Evolutionary conservation across 371 early-diverging fungal species (phyloP), one percentile per base, ranked within the genome.

Genomic region (Mycotypha africana): DNA sequence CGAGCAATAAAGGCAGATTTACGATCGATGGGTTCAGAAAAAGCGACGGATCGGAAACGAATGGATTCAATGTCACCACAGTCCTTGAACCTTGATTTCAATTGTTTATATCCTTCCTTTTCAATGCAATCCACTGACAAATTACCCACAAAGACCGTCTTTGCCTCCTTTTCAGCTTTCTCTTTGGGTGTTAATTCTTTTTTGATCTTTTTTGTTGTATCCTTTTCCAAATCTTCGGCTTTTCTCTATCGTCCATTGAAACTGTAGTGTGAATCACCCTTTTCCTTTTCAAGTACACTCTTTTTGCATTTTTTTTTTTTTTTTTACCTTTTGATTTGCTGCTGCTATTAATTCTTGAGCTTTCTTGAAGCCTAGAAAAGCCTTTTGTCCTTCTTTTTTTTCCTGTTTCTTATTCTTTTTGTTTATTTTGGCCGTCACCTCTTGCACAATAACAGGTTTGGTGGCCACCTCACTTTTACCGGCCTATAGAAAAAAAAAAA

Each of bases 21-120:
- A 34, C 89, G 83, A 30, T 86, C 80, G 56, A 85, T 59, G 15
- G 67, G 70, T 38, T 80, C 72, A 25, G 82, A 53, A 51, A 90
- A 86, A 5, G 89, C 88, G 26, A 95, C 78, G 3, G 94, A 93
- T 37, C 97, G 79, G 68, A 95, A 97, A 24, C 95, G 84, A 33
- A 93, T 79, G 36, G 86, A 84, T 48, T 92, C 89, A 36, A 97
- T 62, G 16, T 68, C 58, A 35, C 97, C 96, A 65, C 64, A 80
- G 26, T 74, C 62, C n/a, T 64, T 44, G 51, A 95, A 90, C 26
- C 81, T 53, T 8, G 57, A 44, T 47, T 86, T 82, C 12, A 91
- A 63, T 30, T 74, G 73, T 51, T 78, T 84, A 36, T 74, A 60
- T 10, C 65, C 70, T 5, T 63, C 75, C 73, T 88, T 84, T 37